Base-by-base conservation (phyloP, 1,284 basidiomycete genomes). In the Puccinia horiana region DNA sequence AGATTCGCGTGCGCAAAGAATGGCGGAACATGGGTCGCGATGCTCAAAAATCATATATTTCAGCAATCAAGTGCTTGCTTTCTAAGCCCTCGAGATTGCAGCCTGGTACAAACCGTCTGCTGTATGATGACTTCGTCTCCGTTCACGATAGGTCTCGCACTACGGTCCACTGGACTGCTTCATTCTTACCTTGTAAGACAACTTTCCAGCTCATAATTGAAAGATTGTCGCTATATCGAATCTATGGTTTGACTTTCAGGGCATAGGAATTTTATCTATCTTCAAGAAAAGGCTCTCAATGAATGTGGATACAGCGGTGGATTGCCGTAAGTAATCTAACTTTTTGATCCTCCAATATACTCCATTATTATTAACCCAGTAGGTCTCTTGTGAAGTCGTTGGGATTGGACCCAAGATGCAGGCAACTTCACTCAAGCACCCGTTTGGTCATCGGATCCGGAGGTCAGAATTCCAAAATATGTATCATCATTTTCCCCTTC, bases 241-340 rank as follows among this genome's bases (percentile, higher is more conserved):
- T n/a, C n/a, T n/a, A n/a, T n/a, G n/a, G n/a, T n/a, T 12, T 9
- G 26, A n/a, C 37, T 1, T 32, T 11, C 9, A 78, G 76, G 78
- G 78, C 78, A 81, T 29, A 56, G 78, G 35, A 69, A 81, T 81
- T 81, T 81, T n/a, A 81, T 81, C n/a, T 52, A 81, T 65, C 70
- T 81, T n/a, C 54, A 81, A 23, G 78, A 81, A 26, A 44, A 61
- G 49, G 78, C 69, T 20, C 54, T 81, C 3, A 42, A 29, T 40
- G 52, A 42, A 18, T 81, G 78, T 81, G 78, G 78, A 26, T 74
- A 81, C 42, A 65, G 16, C 11, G 78, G 78, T 29, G 35, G 40
- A 23, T 65, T 81, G n/a, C 69, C 70, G 78, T 81, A 52, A 74
- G 78, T 74, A 49, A 9, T 18, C 37, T 65, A 3, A 11, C 16